Base-by-base conservation (phyloP, 148 eudicot species). In the Diospyros lotus region DNA sequence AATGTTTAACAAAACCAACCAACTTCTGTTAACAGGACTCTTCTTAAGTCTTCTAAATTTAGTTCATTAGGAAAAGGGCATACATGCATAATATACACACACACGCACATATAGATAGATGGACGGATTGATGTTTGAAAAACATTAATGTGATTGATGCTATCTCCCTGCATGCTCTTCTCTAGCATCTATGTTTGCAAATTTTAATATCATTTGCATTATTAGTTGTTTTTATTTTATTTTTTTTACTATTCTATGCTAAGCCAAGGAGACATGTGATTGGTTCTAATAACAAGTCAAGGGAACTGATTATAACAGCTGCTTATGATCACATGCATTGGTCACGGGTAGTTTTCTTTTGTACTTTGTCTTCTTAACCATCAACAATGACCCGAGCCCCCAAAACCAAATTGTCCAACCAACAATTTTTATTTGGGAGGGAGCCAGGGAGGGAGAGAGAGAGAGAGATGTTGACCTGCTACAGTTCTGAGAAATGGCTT, bases 321-420 rank as follows among this genome's bases (percentile, higher is more conserved):
- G 77, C 51, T 74, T 78, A 68, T 64, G 74, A 56, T 87, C 90
- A 87, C 90, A 84, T 87, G 90, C 84, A 80, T 48, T 70, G 40
- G 74, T 87, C 90, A 87, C 90, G 90, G 87, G 87, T 69, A 68
- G 12, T 72, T 75, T 77, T 73, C 74, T 38, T 77, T 41, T 78
- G 53, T 76, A 62, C 77, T 61, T 71, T 78, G 81, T 65, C 84
- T 71, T 82, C 84, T 74, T 68, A 68, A 73, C 72, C 62, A 39
- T 48, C 52, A 48, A 48, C 52, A 4, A 56, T n/a, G 58, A 51
- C 5, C 63, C 50, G 13, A 42, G 53, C 18, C 46, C 58, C 28
- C 28, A 28, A 28, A 28, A 28, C 28, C 28, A 28, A 28, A 28
- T 71, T 40, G 4, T 38, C 54, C 41, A 52, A 14, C 60, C 1